These are phyloP conservation scores for Hylodesmum podocarpum DNA, from an alignment of 306 rosid species.

Conservation along the genomic window DNA sequence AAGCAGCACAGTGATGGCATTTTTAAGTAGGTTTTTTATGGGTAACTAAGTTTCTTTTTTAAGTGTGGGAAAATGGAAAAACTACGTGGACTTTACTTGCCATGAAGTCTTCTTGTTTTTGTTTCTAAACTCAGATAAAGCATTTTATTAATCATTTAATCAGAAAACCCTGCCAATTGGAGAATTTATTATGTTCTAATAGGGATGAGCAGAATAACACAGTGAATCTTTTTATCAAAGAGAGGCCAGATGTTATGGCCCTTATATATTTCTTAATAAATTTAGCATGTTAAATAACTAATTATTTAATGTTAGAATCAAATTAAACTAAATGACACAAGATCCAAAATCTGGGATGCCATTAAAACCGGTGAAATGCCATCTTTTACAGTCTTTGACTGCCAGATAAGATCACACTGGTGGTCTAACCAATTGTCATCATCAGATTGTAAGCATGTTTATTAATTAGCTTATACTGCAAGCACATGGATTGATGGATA, in stretches of 20 bases:
- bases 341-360: conserved; percentile 74
- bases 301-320: conserved; percentile 16
- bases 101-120: conserved; percentile 24
- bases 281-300: conserved; percentile 5
- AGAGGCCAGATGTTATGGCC: conserved; percentile 28
- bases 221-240: conserved; percentile 24
- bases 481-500: conserved; percentile 31
- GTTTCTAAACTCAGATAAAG: background rate
- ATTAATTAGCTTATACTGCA: conserved; percentile 14
- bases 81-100: conserved; percentile 15
- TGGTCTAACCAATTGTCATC: conserved; percentile 27
- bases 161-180: conserved; percentile 25
- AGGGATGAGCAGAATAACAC: conserved; percentile 19
- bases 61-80: background rate
- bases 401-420: conserved; percentile 44
- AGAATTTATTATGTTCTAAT: conserved; percentile 23
- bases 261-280: conserved; percentile 31
- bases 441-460: conserved; percentile 31
- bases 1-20: background rate
- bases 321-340: conserved; percentile 49
- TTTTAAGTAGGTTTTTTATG: background rate
- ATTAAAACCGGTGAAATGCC: conserved; percentile 39
- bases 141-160: conserved; percentile 19
- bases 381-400: conserved; percentile 41
- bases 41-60: background rate